Conservation (phyloP, 1,139 yeast species). For the Torulaspora globosa region DNA sequence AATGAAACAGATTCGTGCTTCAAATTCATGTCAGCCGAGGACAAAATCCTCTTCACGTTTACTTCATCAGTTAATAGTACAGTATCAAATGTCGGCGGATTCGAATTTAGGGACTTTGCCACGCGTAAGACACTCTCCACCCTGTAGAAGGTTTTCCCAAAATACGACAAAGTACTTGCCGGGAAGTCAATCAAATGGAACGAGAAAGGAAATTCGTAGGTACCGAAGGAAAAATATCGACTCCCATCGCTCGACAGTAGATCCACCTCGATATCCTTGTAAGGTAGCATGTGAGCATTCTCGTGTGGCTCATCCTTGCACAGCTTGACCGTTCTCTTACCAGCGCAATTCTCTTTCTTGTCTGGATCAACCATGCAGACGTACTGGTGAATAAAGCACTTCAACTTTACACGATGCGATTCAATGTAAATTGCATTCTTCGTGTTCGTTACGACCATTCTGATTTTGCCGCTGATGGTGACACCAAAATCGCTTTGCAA, state of each 20-base stretch:
- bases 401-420: conserved; percentile 12
- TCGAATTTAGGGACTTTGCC: conserved; percentile 10
- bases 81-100: conserved; percentile 17
- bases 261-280: conserved; percentile 10
- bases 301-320: conserved; percentile 9
- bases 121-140: conserved; percentile 23
- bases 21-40: conserved; percentile 11
- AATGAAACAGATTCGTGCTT: conserved; percentile 13
- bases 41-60: conserved; percentile 21
- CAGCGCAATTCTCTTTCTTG: conserved; percentile 1
- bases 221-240: conserved; percentile 16
- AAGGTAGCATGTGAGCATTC: conserved; percentile 11
- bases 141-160: conserved; percentile 26
- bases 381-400: conserved; percentile 18
- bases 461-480: conserved; percentile 14
- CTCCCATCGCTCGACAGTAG: background rate
- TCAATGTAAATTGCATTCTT: conserved; percentile 12
- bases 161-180: conserved; percentile 17
- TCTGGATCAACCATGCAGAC: conserved; percentile 13
- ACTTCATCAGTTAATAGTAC: conserved; percentile 23
- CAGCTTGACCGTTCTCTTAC: conserved; percentile 9
- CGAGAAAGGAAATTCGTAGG: conserved; percentile 24
- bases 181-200: conserved; percentile 24
- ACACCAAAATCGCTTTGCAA: conserved; percentile 9
- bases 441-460: conserved; percentile 7